Base-by-base conservation (phyloP, 805 yeast genomes). In the Kazachstania kunashirensis region DNA sequence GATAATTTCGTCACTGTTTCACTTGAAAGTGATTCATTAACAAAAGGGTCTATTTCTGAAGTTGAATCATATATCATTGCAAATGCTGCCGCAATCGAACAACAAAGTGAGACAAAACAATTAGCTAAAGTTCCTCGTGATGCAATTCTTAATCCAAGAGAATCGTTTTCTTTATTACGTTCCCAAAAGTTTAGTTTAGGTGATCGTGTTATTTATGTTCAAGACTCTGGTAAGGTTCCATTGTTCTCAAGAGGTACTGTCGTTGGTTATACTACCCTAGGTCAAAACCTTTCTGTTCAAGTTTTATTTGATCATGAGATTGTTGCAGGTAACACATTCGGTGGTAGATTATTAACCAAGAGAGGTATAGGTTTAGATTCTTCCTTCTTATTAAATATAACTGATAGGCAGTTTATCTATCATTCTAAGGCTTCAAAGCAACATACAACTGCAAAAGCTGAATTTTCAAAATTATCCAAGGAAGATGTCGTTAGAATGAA, bases 211-310 rank as follows among this genome's bases (percentile, higher is more conserved):
- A 71, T 83, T 17, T 86, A 84, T 47, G 82, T 85, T 16, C 80
- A 81, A 48, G 83, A 79, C 48, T 76, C 83, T 17, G 97, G 97
- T 35, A 85, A 84, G 52, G 95, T 88, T 12, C 95, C 96, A 19
- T 61, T 79, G 39, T 85, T 81, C 53, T 71, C 84, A 18, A 81
- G 81, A 51, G 99, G 99, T 56, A 86, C 96, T 1, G 94, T 92
- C 37, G 80, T 84, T 34, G 79, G 82, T 7, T 84, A 84, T 29
- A 69, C 75, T 24, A 73, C 77, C 47, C 68, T 75, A 24, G 73
- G 75, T 8, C 51, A 63, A n/a, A 61, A 53, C 35, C 56, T 71
- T 9, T 71, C 79, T 1, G 65, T 92, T 39, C 85, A 82, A 44
- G 78, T 92, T 35, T 59, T 92, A 25, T 92, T 89, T 67, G 99